These are phyloP conservation scores for Podospora conica DNA, from an alignment of 495 filamentous ascomycete species.

Conservation along the genomic window DNA sequence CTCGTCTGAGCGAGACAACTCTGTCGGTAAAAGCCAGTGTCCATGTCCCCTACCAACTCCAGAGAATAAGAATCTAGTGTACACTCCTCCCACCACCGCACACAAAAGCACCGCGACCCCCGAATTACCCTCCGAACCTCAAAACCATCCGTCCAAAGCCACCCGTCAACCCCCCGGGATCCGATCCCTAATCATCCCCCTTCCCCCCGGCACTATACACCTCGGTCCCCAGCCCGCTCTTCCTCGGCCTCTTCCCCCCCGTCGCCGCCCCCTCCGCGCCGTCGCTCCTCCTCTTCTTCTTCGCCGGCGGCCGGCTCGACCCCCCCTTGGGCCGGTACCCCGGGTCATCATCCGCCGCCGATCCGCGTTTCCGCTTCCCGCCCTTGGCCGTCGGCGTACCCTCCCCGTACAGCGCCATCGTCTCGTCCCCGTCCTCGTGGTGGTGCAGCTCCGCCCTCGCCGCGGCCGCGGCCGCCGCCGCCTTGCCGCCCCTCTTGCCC, in stretches of 20 bases:
- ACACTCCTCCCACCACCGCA: neutral
- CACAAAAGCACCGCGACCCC: neutral
- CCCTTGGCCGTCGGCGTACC: slow-evolving; percentile 29
- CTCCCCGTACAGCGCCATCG: slow-evolving; percentile 32
- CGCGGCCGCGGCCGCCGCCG: slow-evolving; percentile 8
- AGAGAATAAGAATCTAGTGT: neutral
- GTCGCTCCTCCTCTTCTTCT: slow-evolving; percentile 56
- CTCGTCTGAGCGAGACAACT: neutral
- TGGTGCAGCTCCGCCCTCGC: slow-evolving; percentile 26
- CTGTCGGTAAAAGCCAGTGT: neutral
- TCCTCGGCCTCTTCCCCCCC: slow-evolving; percentile 18
- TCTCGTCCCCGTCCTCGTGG: slow-evolving; percentile 30
- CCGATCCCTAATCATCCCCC: neutral
- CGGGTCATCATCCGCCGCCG: slow-evolving; percentile 59
- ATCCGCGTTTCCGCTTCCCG: slow-evolving; percentile 43
- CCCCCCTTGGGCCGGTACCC: slow-evolving; percentile 65
- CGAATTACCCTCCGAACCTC: neutral
- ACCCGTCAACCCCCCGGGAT: neutral
- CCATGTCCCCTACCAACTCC: neutral
- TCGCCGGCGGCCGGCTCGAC: slow-evolving; percentile 49
- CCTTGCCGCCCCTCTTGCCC: slow-evolving; percentile 23
- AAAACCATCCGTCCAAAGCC: neutral
- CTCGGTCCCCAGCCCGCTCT: slow-evolving; percentile 21
- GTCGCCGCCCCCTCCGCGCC: slow-evolving; percentile 25
- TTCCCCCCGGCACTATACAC: neutral